Base-by-base conservation (phyloP, 2,329 filamentous ascomycete genomes). In the Hypoxylon sp. region DNA sequence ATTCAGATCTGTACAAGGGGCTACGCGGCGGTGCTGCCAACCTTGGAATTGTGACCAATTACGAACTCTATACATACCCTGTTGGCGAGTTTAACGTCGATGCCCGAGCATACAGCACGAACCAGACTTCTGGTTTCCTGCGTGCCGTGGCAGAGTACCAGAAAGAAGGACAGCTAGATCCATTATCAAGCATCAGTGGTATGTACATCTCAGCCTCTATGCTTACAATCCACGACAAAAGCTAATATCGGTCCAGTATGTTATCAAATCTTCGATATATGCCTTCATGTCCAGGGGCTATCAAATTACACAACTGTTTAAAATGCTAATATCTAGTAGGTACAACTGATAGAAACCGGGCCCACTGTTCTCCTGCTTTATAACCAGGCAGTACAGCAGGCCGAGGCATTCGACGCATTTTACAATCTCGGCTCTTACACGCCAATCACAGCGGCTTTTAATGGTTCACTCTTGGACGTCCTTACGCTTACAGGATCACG, bases 11-110 rank as follows among this genome's bases (percentile, higher is more conserved):
- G 3, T 69, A 67, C 47, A 62, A 59, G 19, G 67, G 63, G 4
- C 52, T 71, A 44, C 51, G 64, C 57, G 46, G 62, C 40, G 29
- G 60, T 6, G 37, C 41, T 13, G 62, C 57, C 36, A 71, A 69
- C 35, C 67, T 70, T 31, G 68, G 66, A 7, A 64, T 70, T 15
- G 63, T 70, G 1, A 71, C 69, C 5, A 57, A 38, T 16, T 68
- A 67, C 44, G 63, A 65, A 20, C 48, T 66, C 16, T 62, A 65
- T 23, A 65, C 59, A 2, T 54, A 53, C 9, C 47, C 60, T 6
- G 44, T 47, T 15, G 40, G 30, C 5, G 26, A 51, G 19, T 45
- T 58, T 13, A 49, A 43, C 17, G 23, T 63, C 27, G 58, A 63
- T 7, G 49, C 54, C 20, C 60, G 56, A 25, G 32, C 49, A 11